These are phyloP conservation scores for Plasmodium vinckei DNA, from an alignment of 169 alveolate genomes.

Conservation along the genomic window DNA sequence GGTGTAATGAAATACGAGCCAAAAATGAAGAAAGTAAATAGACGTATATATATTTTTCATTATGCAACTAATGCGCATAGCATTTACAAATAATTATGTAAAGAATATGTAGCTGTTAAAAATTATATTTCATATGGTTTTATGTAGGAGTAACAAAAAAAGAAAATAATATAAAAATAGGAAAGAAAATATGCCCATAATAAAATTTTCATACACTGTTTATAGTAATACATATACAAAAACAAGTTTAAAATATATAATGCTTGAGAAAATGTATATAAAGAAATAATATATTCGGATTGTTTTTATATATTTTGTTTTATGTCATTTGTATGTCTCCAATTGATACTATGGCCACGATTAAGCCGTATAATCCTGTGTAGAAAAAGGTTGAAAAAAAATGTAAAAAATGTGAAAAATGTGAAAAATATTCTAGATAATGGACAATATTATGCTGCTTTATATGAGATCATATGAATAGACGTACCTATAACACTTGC, in stretches of 20 bases:
- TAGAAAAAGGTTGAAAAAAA: constrained; percentile 21
- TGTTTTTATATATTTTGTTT: constrained; percentile 5
- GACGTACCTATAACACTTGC: constrained; percentile 98
- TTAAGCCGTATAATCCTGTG: constrained; percentile 68
- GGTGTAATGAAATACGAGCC: too few relatives aligned
- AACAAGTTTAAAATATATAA: constrained; percentile 25
- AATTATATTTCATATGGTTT: too few relatives aligned
- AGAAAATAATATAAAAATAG: too few relatives aligned
- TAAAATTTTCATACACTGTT: too few relatives aligned
- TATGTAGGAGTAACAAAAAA: too few relatives aligned
- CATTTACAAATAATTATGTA: too few relatives aligned
- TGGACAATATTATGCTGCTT: neutral
- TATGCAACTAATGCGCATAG: too few relatives aligned
- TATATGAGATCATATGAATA: neutral
- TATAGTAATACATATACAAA: constrained; percentile 17
- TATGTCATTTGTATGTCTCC: constrained; percentile 64
- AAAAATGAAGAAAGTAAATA: too few relatives aligned
- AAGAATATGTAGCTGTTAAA: too few relatives aligned
- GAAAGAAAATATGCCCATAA: too few relatives aligned
- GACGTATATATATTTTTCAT: too few relatives aligned
- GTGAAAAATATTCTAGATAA: neutral
- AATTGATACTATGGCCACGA: constrained; percentile 72
- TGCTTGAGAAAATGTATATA: constrained; percentile 9
- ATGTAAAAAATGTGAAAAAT: neutral
- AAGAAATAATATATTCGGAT: constrained; percentile 6